Base-by-base conservation (phyloP, 2,329 filamentous ascomycete genomes). In the Westerdykella sp. region DNA sequence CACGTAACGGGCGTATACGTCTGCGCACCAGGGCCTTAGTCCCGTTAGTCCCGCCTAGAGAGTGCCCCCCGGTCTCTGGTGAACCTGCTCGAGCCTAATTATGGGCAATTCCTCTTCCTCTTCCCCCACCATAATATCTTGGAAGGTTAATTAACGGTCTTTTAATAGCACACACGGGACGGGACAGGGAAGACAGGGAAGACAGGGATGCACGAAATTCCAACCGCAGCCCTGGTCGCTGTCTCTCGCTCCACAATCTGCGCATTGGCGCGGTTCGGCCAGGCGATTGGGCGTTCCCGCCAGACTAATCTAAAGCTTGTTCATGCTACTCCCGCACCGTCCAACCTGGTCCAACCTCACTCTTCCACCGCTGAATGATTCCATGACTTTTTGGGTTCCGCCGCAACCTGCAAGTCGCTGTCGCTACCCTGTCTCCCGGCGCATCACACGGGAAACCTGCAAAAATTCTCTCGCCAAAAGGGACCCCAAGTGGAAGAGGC, bases 281-380 rank as follows among this genome's bases (percentile, higher is more conserved):
- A 40, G 47, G 37, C 50, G 32, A 66, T 66, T 65, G 62, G 63
- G 43, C 35, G 37, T 34, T 6, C 3, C 32, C 30, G 35, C 37
- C 31, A 40, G 39, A 40, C 49, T 52, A 59, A 60, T 51, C 45
- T 52, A 62, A 65, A 63, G 60, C 63, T 66, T 66, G 57, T 60
- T 35, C 32, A 35, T 35, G 32, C 32, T 28, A 3, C 13, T 13
- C 32, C 49, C 54, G 55, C 53, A 56, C 54, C 52, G 51, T 48
- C 53, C 51, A 41, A 52, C 52, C 50, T 53, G 45, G 48, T 53
- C 62, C 53, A 54, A 48, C 32, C 9, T 18, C 5, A 22, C 14
- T 5, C 36, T 5, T 28, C 25, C 25, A 9, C 9, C 25, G 4
- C 25, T 5, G 10, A 25, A 28, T 12, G 25, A 4, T 7, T 21